phyloP scores from a whole-genome alignment of 371 early-diverging fungal genomes.

The Mortierella sp. region DNA sequence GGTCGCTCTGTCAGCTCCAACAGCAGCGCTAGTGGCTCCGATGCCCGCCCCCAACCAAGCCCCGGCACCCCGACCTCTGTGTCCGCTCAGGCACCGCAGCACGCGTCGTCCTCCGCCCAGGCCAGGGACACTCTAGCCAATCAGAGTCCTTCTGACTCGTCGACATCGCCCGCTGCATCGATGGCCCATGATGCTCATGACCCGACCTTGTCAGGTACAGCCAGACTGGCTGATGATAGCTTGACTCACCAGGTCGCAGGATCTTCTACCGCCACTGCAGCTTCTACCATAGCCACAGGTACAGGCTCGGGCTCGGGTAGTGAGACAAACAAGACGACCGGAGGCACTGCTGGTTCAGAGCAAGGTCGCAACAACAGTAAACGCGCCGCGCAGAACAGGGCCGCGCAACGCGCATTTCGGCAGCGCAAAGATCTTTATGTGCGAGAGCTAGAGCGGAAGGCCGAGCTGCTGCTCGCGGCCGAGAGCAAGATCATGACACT shows the following conservation, averaged over 20 bases:
- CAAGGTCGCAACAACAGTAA: conserved; percentile 58
- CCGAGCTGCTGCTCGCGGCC: conserved; percentile 54
- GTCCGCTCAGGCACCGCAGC: no score
- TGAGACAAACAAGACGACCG: background rate
- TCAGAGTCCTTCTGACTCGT: background rate
- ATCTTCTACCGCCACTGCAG: conserved; percentile 3
- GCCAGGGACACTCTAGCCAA: no score
- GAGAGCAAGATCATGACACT: conserved; percentile 58
- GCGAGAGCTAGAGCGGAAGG: conserved; percentile 71
- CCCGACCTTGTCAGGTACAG: background rate
- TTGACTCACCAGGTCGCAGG: background rate
- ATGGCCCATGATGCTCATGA: background rate
- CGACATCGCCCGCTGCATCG: background rate
- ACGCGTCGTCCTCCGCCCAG: no score
- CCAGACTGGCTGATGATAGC: background rate
- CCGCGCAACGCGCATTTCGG: conserved; percentile 80
- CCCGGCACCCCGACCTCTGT: no score
- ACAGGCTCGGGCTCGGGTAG: background rate
- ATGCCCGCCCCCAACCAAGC: no score
- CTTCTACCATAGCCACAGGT: background rate
- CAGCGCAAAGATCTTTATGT: conserved; percentile 79
- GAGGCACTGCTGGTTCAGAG: conserved; percentile 15
- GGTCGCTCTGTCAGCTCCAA: background rate
- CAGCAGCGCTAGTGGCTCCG: no score
- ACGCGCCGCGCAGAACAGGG: conserved; percentile 79